Conservation (phyloP, 2,329 filamentous ascomycete genomes). For the Nemania sp. region DNA sequence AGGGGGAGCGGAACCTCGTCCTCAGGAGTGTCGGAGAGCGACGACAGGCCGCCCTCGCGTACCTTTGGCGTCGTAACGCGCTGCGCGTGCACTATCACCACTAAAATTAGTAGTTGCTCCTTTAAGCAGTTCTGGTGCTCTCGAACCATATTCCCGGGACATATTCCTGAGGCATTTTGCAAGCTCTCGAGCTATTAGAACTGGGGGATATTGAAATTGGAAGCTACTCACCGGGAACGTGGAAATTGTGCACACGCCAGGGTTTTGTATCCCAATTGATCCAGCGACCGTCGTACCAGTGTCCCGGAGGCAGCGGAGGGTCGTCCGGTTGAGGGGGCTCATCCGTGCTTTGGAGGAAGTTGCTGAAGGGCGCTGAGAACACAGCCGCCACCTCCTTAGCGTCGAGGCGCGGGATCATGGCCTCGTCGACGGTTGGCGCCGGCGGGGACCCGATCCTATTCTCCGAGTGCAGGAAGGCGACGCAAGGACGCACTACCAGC, state of each 20-base stretch:
- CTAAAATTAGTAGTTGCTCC: too few species aligned
- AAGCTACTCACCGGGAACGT: constrained; percentile 62
- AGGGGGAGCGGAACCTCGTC: constrained; percentile 49
- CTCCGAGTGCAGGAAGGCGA: constrained; percentile 75
- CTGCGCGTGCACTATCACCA: constrained; percentile 61
- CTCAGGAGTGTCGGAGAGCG: constrained; percentile 32
- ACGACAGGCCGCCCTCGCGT: constrained; percentile 35
- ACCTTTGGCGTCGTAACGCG: constrained; percentile 63
- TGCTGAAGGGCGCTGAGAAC: constrained; percentile 86
- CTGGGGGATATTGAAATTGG: too few species aligned
- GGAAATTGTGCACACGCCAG: constrained; percentile 93
- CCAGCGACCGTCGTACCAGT: constrained; percentile 89
- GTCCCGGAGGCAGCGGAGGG: constrained; percentile 52
- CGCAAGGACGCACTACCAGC: constrained; percentile 74
- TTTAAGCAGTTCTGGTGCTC: too few species aligned
- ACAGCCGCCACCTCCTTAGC: constrained; percentile 91
- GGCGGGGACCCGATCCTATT: constrained; percentile 38
- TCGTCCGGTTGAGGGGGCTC: constrained; percentile 49
- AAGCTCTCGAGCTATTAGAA: too few species aligned
- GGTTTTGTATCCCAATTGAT: constrained; percentile 73
- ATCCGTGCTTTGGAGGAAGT: constrained; percentile 71
- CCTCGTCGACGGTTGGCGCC: constrained; percentile 63
- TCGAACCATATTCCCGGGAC: too few species aligned
- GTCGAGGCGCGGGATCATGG: constrained; percentile 79
- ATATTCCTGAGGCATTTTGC: too few species aligned